Conservation (phyloP, 192 early-diverging fungal genomes). For the Haplosporangium gracile region DNA sequence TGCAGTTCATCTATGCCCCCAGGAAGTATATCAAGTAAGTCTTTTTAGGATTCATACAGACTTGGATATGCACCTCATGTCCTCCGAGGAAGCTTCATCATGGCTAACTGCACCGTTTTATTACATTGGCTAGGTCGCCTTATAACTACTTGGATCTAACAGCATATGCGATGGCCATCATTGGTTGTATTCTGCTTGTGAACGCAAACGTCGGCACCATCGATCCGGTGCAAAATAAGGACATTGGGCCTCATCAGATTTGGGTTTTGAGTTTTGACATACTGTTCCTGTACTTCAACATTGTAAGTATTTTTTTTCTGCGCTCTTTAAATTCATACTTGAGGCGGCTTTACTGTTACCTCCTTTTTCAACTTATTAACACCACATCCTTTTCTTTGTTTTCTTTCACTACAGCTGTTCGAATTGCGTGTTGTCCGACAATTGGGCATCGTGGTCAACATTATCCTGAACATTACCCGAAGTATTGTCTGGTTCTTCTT, state of each 20-base stretch:
- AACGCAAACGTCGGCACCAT: neutral
- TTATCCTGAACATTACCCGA: conserved; percentile 39
- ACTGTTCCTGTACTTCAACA: conserved; percentile 37
- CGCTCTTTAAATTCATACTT: neutral
- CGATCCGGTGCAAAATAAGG: neutral
- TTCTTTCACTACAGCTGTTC: conserved; percentile 24
- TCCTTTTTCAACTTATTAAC: no score
- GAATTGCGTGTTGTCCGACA: conserved; percentile 40
- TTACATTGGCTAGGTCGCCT: conserved; percentile 24
- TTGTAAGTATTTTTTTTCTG: conserved; percentile 19
- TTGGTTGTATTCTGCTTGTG: conserved; percentile 34
- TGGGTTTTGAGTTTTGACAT: conserved; percentile 45
- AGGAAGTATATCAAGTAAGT: conserved; percentile 34
- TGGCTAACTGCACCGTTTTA: neutral
- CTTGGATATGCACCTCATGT: neutral
- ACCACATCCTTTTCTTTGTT: neutral
- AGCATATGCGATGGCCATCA: conserved; percentile 21
- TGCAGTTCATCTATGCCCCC: conserved; percentile 37
- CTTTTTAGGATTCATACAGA: neutral
- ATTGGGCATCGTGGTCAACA: conserved; percentile 49
- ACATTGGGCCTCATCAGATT: conserved; percentile 28
- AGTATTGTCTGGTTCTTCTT: conserved; percentile 42
- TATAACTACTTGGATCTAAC: conserved; percentile 47
- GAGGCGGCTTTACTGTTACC: no score
- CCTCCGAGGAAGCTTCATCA: neutral